Conservation (phyloP, 2,329 filamentous ascomycete species). For the Metarhizium anisopliae region DNA sequence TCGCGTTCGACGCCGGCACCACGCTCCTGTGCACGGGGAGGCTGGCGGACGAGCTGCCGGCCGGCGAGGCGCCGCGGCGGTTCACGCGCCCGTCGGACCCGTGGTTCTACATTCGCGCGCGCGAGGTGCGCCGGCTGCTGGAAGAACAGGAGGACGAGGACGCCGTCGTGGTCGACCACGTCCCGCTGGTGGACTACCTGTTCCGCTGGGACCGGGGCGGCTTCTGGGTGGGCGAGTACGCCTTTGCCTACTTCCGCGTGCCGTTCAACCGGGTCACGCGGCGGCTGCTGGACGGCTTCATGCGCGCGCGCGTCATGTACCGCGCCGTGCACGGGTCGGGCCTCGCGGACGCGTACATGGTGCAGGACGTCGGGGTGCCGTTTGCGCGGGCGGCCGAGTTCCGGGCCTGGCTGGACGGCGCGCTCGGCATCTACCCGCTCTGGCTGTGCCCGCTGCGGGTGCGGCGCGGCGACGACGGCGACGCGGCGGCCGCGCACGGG, state of each 20-base stretch:
- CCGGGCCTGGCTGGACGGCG: constrained; percentile 35
- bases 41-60: constrained; percentile 38
- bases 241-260: constrained; percentile 54
- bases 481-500: constrained; percentile 31
- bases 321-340: constrained; percentile 54
- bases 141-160: constrained; percentile 6
- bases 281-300: constrained; percentile 50
- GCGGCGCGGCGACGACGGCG: constrained; percentile 23
- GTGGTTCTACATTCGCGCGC: constrained; percentile 66
- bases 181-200: constrained; percentile 57
- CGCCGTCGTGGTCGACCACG: constrained; percentile 35
- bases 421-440: constrained; percentile 41
- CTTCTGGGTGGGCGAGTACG: constrained; percentile 57
- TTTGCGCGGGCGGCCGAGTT: constrained; percentile 34
- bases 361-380: constrained; percentile 54
- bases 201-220: constrained; percentile 63
- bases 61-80: constrained; percentile 22
- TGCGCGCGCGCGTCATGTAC: constrained; percentile 58
- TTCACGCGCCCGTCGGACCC: constrained; percentile 55
- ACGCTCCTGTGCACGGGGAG: constrained; percentile 54
- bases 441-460: constrained; percentile 47
- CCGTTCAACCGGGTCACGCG: constrained; percentile 58
- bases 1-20: constrained; percentile 47
- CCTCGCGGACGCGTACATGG: constrained; percentile 49
- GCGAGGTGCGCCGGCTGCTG: constrained; percentile 27